These are phyloP conservation scores for Wilcoxina mikolae DNA, from an alignment of 495 filamentous ascomycete species.

Conservation along the genomic window DNA sequence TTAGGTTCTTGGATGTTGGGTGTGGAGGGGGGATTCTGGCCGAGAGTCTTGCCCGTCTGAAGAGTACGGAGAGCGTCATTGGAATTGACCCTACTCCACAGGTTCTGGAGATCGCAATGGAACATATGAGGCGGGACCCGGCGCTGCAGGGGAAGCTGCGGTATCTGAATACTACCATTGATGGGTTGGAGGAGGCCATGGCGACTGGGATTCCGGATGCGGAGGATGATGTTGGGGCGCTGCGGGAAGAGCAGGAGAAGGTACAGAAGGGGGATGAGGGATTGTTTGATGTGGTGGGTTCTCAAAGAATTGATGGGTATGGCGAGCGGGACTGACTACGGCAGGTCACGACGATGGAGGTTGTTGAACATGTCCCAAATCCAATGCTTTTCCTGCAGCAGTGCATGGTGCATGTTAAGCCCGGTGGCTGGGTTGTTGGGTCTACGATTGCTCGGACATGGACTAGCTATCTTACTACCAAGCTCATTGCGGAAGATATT, in stretches of 20 bases:
- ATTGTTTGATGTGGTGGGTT: constrained; percentile 23
- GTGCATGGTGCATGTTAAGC: constrained; percentile 58
- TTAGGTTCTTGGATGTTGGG: constrained; percentile 79
- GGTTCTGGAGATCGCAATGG: constrained; percentile 64
- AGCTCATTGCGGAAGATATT: constrained; percentile 80
- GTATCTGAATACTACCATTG: constrained; percentile 46
- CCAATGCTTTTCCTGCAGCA: constrained; percentile 54
- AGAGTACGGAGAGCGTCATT: constrained; percentile 49
- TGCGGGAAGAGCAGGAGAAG: neutral
- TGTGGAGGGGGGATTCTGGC: constrained; percentile 96
- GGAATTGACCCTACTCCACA: constrained; percentile 71
- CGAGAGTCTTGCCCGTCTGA: constrained; percentile 70
- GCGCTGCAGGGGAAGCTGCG: constrained; percentile 42
- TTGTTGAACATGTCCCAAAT: constrained; percentile 74
- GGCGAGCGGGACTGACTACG: constrained; percentile 16
- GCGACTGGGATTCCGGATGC: neutral
- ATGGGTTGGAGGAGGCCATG: constrained; percentile 12
- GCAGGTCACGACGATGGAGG: constrained; percentile 71
- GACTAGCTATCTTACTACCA: constrained; percentile 79
- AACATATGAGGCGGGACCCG: constrained; percentile 57
- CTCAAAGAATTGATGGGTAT: neutral
- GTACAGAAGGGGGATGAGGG: constrained; percentile 8
- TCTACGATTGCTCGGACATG: constrained; percentile 82
- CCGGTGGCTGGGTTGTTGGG: constrained; percentile 82
- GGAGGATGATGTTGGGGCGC: no score